Evolutionary conservation across 2,329 filamentous ascomycete genomes (phyloP), one percentile per base, ranked within the genome.

Genomic region (Geosmithia flava): DNA sequence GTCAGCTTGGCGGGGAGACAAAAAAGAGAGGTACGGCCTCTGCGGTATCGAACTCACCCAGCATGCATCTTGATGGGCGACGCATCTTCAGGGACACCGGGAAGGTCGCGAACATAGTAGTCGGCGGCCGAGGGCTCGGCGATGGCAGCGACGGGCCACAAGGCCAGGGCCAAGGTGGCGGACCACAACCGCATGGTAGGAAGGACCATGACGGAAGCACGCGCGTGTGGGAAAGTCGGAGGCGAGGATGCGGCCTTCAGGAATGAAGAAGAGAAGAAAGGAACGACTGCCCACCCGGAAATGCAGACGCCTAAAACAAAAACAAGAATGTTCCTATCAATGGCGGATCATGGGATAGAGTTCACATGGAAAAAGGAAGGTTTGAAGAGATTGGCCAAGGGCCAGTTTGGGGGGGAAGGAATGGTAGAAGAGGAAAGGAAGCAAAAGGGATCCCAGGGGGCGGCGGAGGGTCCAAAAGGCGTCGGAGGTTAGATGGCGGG

Each of bases 61-160:
- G 93, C 91, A 75, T 97, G 93, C 91, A 97, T 97, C 74, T 95
- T 96, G 60, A 95, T 68, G 52, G 88, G 68, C 39, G 87, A 82
- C 19, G 80, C 56, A 47, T 84, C 55, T 15, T 80, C 73, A 10
- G 94, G 91, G 48, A 86, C 81, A 30, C 94, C 93, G 6, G 93
- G 93, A 19, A 98, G 74, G 8, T 82, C 79, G 57, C 80, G 81
- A 48, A 98, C 85, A 68, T 84, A 97, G 67, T 96, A 98, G 64
- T 98, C 90, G 30, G 83, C 87, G 19, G 68, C 64, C 37, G 58
- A 58, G 27, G 56, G 54, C 20, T 54, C 60, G 27, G 60, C 60
- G 20, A 56, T 47, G 46, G 58, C 58, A 50, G 68, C 53, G 16
- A 61, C 56, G 20, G 68, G 62, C 57, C 69, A 70, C 39, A 78